Evolutionary conservation across 2,329 filamentous ascomycete genomes (phyloP), one percentile per base, ranked within the genome.

Genomic region (Parascedosporium putredinis): DNA sequence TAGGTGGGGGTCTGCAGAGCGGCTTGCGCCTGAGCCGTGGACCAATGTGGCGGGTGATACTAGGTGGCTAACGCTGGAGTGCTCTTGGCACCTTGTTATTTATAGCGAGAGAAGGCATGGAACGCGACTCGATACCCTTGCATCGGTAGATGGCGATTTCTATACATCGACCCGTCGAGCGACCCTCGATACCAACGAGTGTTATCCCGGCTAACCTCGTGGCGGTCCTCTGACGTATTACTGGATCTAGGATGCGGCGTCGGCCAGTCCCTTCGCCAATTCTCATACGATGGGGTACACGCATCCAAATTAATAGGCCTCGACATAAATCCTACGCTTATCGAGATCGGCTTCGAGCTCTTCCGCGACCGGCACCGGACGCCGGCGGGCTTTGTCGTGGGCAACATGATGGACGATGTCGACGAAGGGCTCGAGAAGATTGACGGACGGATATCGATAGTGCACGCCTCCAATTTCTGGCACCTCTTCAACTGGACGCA

Each of bases 331-430:
- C 55, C 66, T 18, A 64, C 64, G n/a, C 76, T 80, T 55, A 67
- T 80, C 48, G 68, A 77, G 9, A 60, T 77, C n/a, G 78, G 78
- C 24, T 80, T 82, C 59, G 77, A 83, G 49, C 67, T 86, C 18
- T 86, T 85, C 63, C 69, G 72, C 43, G 83, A 84, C 53, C 51
- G 55, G 16, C 55, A 54, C 14, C 54, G 53, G 5, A 54, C 59
- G 6, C 49, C 49, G 2, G 53, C 50, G 1, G 10, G 29, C 42
- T 78, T 81, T 53, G 61, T 81, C 25, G 57, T 67, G 3, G 76
- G 73, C 18, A 72, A 80, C 52, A 61, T 79, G 52, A 59, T 77
- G 8, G 64, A 69, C 48, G 66, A 64, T 5, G 61, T 63, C 10
- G 67, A 72, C 49, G 55, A 54, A 14, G 59, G 59, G 2, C 58